Conservation (phyloP, 768 basidiomycete genomes). For the Lyophyllum decastes region DNA sequence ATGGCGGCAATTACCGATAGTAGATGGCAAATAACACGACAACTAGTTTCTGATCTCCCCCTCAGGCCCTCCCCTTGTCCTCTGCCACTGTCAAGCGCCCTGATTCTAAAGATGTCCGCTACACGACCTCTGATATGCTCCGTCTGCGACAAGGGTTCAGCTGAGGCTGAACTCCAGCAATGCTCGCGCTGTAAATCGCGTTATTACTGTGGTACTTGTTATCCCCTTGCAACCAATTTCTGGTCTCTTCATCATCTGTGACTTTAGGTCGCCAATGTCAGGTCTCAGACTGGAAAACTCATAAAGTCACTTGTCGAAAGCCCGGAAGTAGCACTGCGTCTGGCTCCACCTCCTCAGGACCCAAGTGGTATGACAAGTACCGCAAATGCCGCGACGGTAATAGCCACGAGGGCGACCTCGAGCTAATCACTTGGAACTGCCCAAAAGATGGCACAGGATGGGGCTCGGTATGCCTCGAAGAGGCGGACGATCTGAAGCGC, state of each 20-base stretch:
- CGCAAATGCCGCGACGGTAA: conserved; percentile 31
- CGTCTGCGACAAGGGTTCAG: conserved; percentile 9
- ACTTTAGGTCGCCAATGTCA: conserved; percentile 28
- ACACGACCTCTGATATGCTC: background rate
- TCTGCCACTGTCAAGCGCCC: background rate
- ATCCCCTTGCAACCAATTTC: background rate
- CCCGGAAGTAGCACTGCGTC: background rate
- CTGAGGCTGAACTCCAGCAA: conserved; percentile 5
- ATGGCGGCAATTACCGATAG: background rate
- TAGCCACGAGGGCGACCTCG: conserved; percentile 33
- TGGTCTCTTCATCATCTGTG: too few species aligned
- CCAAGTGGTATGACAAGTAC: conserved; percentile 34
- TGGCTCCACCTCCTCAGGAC: background rate
- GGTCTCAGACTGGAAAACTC: conserved; percentile 30
- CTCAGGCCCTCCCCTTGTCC: too few species aligned
- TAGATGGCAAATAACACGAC: too few species aligned
- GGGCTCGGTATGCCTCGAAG: conserved; percentile 26
- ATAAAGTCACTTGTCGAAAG: conserved; percentile 26
- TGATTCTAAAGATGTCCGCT: background rate
- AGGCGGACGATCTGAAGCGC: conserved; percentile 27
- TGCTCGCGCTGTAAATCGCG: conserved; percentile 13
- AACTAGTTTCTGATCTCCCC: too few species aligned
- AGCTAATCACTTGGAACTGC: conserved; percentile 37
- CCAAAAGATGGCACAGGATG: conserved; percentile 29
- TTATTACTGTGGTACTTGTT: conserved; percentile 9